Conservation (phyloP, 306 rosid genomes). For the Clitoria ternatea region DNA sequence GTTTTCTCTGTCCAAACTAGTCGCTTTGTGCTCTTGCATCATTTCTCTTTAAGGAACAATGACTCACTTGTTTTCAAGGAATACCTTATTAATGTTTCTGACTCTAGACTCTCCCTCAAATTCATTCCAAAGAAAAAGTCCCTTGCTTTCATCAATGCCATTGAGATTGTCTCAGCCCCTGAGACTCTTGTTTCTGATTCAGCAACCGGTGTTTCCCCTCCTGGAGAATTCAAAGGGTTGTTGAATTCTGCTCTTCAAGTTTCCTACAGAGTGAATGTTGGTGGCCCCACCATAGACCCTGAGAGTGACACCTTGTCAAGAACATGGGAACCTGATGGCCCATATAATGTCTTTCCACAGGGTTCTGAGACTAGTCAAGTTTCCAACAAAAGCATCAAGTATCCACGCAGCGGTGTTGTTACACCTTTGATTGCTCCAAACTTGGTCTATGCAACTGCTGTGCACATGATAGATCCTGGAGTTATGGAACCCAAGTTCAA, state of each 20-base stretch:
- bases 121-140: conserved; percentile 62
- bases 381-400: conserved; percentile 35
- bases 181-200: conserved; percentile 43
- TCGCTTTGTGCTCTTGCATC: conserved; percentile 50
- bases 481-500: conserved; percentile 45
- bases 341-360: conserved; percentile 47
- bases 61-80: conserved; percentile 49
- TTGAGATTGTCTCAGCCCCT: conserved; percentile 83
- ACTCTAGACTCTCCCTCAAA: conserved; percentile 46
- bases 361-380: conserved; percentile 45
- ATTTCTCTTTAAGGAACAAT: conserved; percentile 40
- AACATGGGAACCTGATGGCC: conserved; percentile 61
- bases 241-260: conserved; percentile 45
- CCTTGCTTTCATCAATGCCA: conserved; percentile 66
- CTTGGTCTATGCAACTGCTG: conserved; percentile 52
- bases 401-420: conserved; percentile 22
- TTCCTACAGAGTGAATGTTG: conserved; percentile 60
- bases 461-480: conserved; percentile 42
- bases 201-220: conserved; percentile 41
- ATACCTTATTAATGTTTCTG: conserved; percentile 49
- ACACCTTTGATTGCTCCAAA: conserved; percentile 62
- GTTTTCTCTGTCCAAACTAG: conserved; percentile 53
- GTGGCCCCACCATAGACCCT: conserved; percentile 53
- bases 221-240: conserved; percentile 41
- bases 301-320: conserved; percentile 53